Evolutionary conservation across 2,329 filamentous ascomycete genomes (phyloP), one percentile per base, ranked within the genome.

Genomic region (Alternaria brassicae): DNA sequence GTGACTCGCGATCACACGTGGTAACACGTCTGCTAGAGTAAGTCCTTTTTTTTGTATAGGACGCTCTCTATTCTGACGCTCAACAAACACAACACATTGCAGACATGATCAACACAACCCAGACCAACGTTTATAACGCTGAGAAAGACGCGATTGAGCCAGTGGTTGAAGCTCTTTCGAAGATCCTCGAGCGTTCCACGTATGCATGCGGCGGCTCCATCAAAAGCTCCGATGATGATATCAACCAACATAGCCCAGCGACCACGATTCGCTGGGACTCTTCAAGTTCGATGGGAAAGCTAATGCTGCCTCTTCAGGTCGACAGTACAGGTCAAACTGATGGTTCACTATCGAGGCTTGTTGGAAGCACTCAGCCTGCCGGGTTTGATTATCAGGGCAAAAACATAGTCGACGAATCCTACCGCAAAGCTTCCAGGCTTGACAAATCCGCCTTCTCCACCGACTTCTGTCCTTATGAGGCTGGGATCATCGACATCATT

Each of bases 381-480:
- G 82, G 79, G 1, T 86, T 86, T 63, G 84, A 84, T 0, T 62
- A 65, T 6, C 76, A 76, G 0, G 75, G 77, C 2, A 32, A 32
- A 58, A 79, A 85, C 56, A 77, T 87, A 0, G 69, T 81, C 2
- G 84, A 88, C 57, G 81, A 84, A 54, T 70, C 71, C 0, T 86
- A 87, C 57, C 80, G 86, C 17, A 84, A 82, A 57, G 86, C 85
- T 0, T 70, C 72, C 1, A 83, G 85, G 67, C 66, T 88, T n/a
- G 81, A 86, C n/a, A 58, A 69, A 0, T 49, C 72, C 0, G 62
- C 72, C 0, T 88, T 88, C 51, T 79, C 72, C 0, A 81, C 78
- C 3, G 81, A 74, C 54, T 86, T 88, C 62, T 79, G 81, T 50
- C 85, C 85, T 0, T 83, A 84, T 4, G 75, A 81, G 10, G 66